These are phyloP conservation scores for Cladobotryum mycophilum DNA, from an alignment of 2,329 filamentous ascomycete genomes.

Conservation along the genomic window DNA sequence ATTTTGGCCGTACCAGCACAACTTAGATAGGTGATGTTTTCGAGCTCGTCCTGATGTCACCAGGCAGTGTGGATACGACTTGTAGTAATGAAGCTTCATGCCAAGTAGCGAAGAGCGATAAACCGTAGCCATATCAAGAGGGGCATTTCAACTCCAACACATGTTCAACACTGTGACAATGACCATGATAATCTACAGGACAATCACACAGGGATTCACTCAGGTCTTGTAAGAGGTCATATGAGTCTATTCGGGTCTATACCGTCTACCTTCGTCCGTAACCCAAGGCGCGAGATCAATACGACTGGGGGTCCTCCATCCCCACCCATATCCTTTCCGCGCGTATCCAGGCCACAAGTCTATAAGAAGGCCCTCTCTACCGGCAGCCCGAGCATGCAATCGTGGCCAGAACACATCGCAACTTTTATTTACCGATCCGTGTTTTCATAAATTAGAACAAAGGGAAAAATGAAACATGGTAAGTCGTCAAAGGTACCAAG, in stretches of 20 bases:
- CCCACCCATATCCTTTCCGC: conserved; percentile 21
- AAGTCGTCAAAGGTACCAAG: conserved; percentile 22
- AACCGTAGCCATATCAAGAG: background rate
- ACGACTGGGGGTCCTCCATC: conserved; percentile 28
- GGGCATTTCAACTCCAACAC: background rate
- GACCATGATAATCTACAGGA: too few relatives aligned
- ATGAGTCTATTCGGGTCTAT: conserved; percentile 27
- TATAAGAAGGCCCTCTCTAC: conserved; percentile 28
- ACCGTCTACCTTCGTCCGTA: conserved; percentile 25
- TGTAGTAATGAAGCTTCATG: too few relatives aligned
- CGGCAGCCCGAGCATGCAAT: conserved; percentile 27
- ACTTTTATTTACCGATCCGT: conserved; percentile 28
- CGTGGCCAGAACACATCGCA: conserved; percentile 30
- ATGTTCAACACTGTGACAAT: background rate
- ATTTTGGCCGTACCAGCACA: too few relatives aligned
- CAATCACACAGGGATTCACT: too few relatives aligned
- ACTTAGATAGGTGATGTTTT: too few relatives aligned
- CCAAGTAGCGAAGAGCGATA: too few relatives aligned
- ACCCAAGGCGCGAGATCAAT: conserved; percentile 18
- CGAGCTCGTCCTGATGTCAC: too few relatives aligned
- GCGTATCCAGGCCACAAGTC: conserved; percentile 17
- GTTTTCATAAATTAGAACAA: conserved; percentile 26
- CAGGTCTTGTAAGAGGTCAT: too few relatives aligned
- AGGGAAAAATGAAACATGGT: conserved; percentile 29
- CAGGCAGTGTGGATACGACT: too few relatives aligned